phyloP scores from a whole-genome alignment of 345 rosid species.

The Arabis alpina region DNA sequence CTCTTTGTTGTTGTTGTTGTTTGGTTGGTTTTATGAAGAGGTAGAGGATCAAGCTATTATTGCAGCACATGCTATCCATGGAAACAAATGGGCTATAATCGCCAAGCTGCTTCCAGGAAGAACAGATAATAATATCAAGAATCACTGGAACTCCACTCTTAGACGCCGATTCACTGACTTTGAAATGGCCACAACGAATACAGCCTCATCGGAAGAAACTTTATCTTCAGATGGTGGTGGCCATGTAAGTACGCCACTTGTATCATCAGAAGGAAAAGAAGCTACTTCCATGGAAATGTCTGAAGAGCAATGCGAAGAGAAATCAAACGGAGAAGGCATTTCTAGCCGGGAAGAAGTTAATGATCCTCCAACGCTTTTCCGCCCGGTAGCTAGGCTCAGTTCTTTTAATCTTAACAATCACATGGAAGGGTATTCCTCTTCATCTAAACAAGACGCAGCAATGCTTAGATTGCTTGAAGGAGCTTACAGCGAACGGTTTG shows the following conservation, averaged over 20 bases:
- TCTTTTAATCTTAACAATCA: constrained; percentile 57
- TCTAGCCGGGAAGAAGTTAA: constrained; percentile 43
- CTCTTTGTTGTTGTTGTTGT: not conserved
- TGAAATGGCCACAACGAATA: constrained; percentile 41
- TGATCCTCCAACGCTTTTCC: constrained; percentile 62
- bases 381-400: constrained; percentile 67
- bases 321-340: constrained; percentile 35
- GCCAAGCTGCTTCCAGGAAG: constrained; percentile 83
- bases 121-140: constrained; percentile 89
- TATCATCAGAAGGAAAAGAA: constrained; percentile 63
- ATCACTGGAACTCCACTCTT: constrained; percentile 88
- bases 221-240: constrained; percentile 59
- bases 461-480: constrained; percentile 62
- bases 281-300: constrained; percentile 50
- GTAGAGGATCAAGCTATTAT: constrained; percentile 75
- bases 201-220: constrained; percentile 78
- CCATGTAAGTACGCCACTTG: constrained; percentile 55
- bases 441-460: constrained; percentile 56
- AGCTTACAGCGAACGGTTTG: constrained; percentile 53
- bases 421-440: constrained; percentile 46
- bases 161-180: constrained; percentile 56
- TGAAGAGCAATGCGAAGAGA: constrained; percentile 51
- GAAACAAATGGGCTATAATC: constrained; percentile 88
- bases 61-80: constrained; percentile 69
- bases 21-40: constrained; percentile 43